A percentile compares a stretch with the other conserved stretches of the same genome.
These are phyloP conservation scores for Heterobasidion irregulare DNA, from an alignment of 1,284 basidiomycete species.

Conservation along the genomic window DNA sequence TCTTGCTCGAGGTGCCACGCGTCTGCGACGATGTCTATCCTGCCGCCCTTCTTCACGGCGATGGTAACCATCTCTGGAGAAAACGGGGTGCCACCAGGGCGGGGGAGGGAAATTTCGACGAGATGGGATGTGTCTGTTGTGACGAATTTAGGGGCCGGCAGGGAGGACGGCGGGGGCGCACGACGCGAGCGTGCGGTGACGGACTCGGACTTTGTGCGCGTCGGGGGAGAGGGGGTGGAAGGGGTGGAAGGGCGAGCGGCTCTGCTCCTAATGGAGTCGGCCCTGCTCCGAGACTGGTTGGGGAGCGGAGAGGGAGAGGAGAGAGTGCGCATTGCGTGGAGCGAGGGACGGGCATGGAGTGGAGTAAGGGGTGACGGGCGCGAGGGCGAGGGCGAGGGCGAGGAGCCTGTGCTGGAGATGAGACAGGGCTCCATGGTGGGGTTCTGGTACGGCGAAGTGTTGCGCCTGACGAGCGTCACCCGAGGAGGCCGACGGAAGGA, in stretches of 20 bases:
- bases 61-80: slow-evolving; percentile 50
- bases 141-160: neutral
- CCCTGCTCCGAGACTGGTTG: neutral
- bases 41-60: slow-evolving; percentile 42
- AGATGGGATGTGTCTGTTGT: slow-evolving; percentile 14
- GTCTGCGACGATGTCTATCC: slow-evolving; percentile 43
- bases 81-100: slow-evolving; percentile 19
- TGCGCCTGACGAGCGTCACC: neutral
- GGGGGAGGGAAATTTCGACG: slow-evolving; percentile 30
- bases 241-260: neutral
- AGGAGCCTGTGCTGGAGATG: neutral
- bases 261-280: neutral
- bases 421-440: neutral
- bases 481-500: neutral
- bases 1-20: slow-evolving; percentile 48
- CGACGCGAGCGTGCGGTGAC: slow-evolving; percentile 5
- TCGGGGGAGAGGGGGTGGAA: neutral
- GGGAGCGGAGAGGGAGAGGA: neutral
- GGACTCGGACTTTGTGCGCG: slow-evolving; percentile 3
- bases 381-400: neutral
- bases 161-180: neutral
- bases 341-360: neutral
- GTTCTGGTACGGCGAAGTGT: neutral
- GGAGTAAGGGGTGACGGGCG: neutral
- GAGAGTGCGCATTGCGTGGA: neutral